Conservation (phyloP, 495 filamentous ascomycete species). For the Thermothielavioides terrestris region DNA sequence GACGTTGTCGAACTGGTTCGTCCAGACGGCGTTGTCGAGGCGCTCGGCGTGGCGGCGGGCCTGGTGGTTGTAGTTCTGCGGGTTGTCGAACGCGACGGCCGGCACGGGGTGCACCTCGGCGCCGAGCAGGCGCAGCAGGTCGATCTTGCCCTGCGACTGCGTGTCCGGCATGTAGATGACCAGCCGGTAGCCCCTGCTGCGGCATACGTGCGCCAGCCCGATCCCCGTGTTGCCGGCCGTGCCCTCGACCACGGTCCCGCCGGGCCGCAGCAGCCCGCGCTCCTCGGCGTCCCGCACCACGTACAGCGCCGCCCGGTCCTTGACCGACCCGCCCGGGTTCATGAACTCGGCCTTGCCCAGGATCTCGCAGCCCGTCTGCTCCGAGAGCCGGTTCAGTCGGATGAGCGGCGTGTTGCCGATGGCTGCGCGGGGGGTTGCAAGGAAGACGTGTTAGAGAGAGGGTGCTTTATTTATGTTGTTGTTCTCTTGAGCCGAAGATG, state of each 20-base stretch:
- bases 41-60: constrained; percentile 78
- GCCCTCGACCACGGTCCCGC: constrained; percentile 92
- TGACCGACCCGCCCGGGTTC: constrained; percentile 93
- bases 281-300: constrained; percentile 92
- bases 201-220: constrained; percentile 92
- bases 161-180: constrained; percentile 99
- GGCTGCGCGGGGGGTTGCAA: constrained; percentile 36
- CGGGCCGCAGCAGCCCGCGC: constrained; percentile 66
- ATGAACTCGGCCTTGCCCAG: constrained; percentile 98
- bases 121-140: constrained; percentile 80
- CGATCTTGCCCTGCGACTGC: constrained; percentile 95
- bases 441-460: no score
- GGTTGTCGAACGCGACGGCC: constrained; percentile 92
- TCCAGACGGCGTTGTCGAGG: constrained; percentile 90
- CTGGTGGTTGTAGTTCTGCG: constrained; percentile 96
- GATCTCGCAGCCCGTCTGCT: constrained; percentile 87
- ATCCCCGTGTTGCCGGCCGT: constrained; percentile 98
- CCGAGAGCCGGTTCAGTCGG: constrained; percentile 75
- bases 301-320: constrained; percentile 92
- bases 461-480: no score
- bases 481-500: neutral
- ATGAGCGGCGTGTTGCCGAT: constrained; percentile 98
- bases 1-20: constrained; percentile 95
- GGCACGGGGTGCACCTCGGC: constrained; percentile 99
- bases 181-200: constrained; percentile 83